Evolutionary conservation across 371 early-diverging fungal genomes (phyloP).

Genomic region (Rhizomucor pusillus): DNA sequence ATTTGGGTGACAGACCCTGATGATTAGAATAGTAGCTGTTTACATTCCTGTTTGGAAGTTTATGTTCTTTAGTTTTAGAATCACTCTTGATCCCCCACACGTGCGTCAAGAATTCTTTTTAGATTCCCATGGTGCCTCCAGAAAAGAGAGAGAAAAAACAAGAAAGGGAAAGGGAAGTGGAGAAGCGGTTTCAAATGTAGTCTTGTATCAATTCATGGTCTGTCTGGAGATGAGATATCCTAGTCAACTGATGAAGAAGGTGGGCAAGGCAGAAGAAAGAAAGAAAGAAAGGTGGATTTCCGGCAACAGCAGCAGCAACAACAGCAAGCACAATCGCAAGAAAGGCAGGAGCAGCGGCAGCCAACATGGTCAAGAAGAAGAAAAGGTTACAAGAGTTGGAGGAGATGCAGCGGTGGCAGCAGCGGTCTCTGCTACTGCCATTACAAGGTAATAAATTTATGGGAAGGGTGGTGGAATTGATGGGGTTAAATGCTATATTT

Average conservation of each 20-base stretch:
- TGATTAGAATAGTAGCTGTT: slow-evolving; percentile 13
- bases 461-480: slow-evolving; percentile 1
- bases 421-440: no score
- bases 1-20: slow-evolving; percentile 50
- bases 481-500: not conserved
- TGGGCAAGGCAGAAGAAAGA: not conserved
- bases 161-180: not conserved
- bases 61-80: not conserved
- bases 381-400: not conserved
- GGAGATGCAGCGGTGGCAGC: not conserved
- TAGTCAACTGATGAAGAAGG: no score
- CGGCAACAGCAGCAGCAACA: no score
- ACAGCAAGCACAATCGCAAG: no score
- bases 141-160: not conserved
- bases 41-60: no score
- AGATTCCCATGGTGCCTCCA: slow-evolving; percentile 1
- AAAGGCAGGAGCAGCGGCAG: no score
- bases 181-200: no score
- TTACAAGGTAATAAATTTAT: not conserved
- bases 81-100: not conserved
- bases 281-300: not conserved
- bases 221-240: no score
- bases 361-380: not conserved
- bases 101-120: slow-evolving; percentile 1
- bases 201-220: no score